A percentile compares a stretch with the other conserved stretches of the same genome.
These are phyloP conservation scores for Lineolata rhizophorae DNA, from an alignment of 495 filamentous ascomycete species.

Conservation along the genomic window DNA sequence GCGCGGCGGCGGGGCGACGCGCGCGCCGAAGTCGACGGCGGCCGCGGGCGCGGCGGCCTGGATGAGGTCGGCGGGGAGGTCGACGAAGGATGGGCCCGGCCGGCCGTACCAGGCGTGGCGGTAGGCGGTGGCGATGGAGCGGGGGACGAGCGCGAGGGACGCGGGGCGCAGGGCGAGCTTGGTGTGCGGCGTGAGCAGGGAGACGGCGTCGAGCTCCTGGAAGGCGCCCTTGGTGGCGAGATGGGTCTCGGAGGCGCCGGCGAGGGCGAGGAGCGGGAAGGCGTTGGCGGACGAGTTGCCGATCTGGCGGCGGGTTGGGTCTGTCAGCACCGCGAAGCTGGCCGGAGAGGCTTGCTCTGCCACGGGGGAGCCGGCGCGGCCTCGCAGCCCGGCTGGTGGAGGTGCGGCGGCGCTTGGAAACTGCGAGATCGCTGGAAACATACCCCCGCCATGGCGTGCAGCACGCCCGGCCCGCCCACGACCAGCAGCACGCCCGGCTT, in stretches of 20 bases:
- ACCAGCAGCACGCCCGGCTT: conserved; percentile 38
- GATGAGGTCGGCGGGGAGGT: conserved; percentile 40
- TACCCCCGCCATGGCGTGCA: conserved; percentile 40
- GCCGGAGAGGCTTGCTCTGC: no score
- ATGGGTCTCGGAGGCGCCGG: conserved; percentile 33
- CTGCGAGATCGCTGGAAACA: no score
- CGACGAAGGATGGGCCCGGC: conserved; percentile 35
- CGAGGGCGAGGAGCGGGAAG: no score
- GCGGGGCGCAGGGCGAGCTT: conserved; percentile 32
- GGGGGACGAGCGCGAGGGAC: conserved; percentile 26
- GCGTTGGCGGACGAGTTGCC: conserved; percentile 33
- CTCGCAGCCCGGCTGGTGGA: no score
- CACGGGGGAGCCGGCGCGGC: no score
- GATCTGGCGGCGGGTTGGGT: conserved; percentile 17
- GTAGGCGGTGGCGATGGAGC: conserved; percentile 31
- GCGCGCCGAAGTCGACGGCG: no score
- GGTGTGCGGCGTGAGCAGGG: conserved; percentile 33
- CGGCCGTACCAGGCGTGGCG: conserved; percentile 32
- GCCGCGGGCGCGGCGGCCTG: conserved; percentile 17
- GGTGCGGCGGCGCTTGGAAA: no score
- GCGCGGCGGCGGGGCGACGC: conserved; percentile 16
- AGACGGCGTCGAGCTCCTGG: conserved; percentile 38
- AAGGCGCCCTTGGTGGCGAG: conserved; percentile 34
- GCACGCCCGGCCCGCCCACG: conserved; percentile 41
- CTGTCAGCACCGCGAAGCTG: no score